Base-by-base conservation (phyloP, 371 early-diverging fungal genomes). In the Apophysomyces elegans region DNA sequence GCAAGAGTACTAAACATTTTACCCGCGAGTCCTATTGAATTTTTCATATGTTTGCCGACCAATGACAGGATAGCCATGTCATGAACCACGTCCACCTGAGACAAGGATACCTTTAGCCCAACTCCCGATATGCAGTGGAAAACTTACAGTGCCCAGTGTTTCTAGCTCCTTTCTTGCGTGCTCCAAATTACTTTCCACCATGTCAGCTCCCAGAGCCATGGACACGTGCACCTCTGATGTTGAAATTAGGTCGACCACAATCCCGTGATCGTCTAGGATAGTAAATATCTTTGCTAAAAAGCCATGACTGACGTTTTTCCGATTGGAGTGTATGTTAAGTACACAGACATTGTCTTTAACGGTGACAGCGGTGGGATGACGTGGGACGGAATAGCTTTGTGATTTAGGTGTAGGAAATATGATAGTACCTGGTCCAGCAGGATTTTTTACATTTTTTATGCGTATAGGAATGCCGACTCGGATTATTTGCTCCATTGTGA, bases 401-500 rank as follows among this genome's bases (percentile, higher is more conserved):
- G 46, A 61, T 54, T 80, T 76, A 0, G 97, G 96, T 21, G 16
- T 21, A 21, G 54, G 16, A 63, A 93, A 88, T 66, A 99, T 95
- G 60, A 98, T 80, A 32, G 99, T 97, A 18, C 99, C 99, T 13
- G 83, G 71, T 18, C 96, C 96, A 11, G 69, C 73, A 26, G 99
- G 98, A 61, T 95, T 94, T 71, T 96, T 92, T 9, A 97, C 96
- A 76, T 98, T 99, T 69, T 96, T 96, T 75, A 99, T 98, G 63
- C 97, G 93, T 72, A 99, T 97, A 13, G 99, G 99, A 61, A 99
- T 96, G 35, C 84, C 73, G 1, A 95, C 93, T 37, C 93, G 87
- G 59, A 98, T 96, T 59, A 96, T 97, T 72, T 98, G 99, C 67
- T 97, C 97, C 98, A 99, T 98, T 5, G 99, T 99, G 77, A 97